Conservation (phyloP, 176 grass and related monocot genomes). For the Ensete glaucum region DNA sequence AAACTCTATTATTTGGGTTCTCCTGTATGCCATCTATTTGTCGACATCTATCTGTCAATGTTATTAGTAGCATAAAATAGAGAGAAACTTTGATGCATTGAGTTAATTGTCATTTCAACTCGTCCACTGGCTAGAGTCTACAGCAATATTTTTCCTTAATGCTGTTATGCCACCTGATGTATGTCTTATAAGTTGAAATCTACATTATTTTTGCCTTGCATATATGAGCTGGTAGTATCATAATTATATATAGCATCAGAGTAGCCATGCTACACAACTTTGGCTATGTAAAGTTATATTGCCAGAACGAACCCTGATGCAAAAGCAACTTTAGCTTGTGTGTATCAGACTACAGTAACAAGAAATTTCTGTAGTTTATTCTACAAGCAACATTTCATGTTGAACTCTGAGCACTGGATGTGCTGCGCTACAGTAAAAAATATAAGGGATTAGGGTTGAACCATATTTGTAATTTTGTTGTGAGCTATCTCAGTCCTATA, state of each 20-base stretch:
- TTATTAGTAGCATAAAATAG: neutral
- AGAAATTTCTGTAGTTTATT: constrained; percentile 9
- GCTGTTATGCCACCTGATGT: neutral
- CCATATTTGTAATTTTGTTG: no score
- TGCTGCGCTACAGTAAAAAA: neutral
- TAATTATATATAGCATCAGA: neutral
- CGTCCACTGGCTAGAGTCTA: neutral
- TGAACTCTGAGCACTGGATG: neutral
- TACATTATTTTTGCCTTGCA: neutral
- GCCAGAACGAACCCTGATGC: neutral
- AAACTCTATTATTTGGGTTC: neutral
- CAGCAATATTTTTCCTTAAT: neutral
- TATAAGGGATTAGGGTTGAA: no score
- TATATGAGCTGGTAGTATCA: neutral
- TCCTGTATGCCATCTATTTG: no score
- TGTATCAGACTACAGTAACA: constrained; percentile 1
- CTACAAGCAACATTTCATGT: constrained; percentile 1
- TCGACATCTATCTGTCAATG: neutral
- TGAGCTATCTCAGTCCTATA: no score
- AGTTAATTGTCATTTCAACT: no score
- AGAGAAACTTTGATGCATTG: no score
- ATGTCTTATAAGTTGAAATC: neutral
- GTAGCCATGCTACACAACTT: neutral
- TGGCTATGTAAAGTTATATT: neutral
- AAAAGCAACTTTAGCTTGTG: constrained; percentile 1